A percentile compares a stretch with the other conserved stretches of the same genome.
Evolutionary conservation across 2,329 filamentous ascomycete genomes (phyloP).

Genomic region (Didymellaceae sp.): DNA sequence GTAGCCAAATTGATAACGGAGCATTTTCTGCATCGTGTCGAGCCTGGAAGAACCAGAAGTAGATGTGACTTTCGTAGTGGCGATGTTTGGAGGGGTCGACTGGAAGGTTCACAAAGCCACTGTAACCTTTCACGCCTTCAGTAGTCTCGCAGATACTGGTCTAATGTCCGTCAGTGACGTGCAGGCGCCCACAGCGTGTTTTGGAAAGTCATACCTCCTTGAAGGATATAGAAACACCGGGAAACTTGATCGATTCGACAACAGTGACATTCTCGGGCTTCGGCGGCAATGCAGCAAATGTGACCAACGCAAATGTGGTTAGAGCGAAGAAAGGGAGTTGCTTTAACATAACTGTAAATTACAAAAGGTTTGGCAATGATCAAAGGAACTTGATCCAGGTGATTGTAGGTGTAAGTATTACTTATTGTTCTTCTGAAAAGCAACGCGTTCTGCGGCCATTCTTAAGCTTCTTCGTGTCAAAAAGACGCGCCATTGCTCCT

Average conservation of each 20-base stretch:
- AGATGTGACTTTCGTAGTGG: constrained; percentile 24
- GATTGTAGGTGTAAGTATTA: too few relatives aligned
- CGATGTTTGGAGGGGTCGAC: constrained; percentile 7
- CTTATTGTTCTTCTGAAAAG: too few relatives aligned
- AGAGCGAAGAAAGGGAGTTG: not conserved
- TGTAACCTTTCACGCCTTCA: constrained; percentile 59
- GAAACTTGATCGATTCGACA: constrained; percentile 9
- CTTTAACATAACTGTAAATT: not conserved
- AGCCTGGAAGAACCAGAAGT: constrained; percentile 30
- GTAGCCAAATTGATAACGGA: constrained; percentile 22
- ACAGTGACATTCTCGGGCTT: not conserved
- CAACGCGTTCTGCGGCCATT: too few relatives aligned
- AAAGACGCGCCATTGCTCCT: too few relatives aligned
- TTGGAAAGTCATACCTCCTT: constrained; percentile 17
- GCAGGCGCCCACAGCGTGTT: too few relatives aligned
- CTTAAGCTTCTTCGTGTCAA: not conserved
- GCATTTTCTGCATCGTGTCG: constrained; percentile 22
- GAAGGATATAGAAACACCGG: constrained; percentile 20
- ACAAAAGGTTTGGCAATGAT: too few relatives aligned
- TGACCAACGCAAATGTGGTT: not conserved
- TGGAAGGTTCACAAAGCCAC: constrained; percentile 63
- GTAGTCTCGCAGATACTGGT: constrained; percentile 59
- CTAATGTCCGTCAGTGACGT: constrained; percentile 1
- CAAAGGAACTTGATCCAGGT: too few relatives aligned
- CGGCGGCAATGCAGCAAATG: not conserved